These are phyloP conservation scores for Kwoniella europaea DNA, from an alignment of 768 basidiomycete species.

Conservation along the genomic window DNA sequence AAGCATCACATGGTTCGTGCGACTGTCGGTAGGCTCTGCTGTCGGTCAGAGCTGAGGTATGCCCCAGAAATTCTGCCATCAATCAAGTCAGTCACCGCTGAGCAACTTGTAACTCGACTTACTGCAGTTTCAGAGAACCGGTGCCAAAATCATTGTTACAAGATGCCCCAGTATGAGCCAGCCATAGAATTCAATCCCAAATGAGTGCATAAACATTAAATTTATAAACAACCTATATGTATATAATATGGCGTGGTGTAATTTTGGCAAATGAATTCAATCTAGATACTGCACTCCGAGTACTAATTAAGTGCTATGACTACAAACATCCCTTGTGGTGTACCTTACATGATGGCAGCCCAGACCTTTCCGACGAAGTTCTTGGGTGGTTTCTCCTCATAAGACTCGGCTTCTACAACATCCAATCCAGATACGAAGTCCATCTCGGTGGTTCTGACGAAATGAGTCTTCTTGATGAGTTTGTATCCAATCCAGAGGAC, in stretches of 20 bases:
- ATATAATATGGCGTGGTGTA: conserved; percentile 1
- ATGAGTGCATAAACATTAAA: conserved; percentile 7
- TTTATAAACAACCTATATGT: conserved; percentile 9
- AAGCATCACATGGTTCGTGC: too few relatives aligned
- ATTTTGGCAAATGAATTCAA: neutral
- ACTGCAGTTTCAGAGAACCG: too few relatives aligned
- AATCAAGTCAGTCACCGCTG: too few relatives aligned
- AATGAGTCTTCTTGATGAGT: conserved; percentile 63
- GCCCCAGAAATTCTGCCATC: too few relatives aligned
- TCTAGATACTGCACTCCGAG: neutral
- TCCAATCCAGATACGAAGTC: conserved; percentile 77
- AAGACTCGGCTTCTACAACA: conserved; percentile 69
- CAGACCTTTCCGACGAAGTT: conserved; percentile 75
- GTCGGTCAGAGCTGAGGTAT: too few relatives aligned
- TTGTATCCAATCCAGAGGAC: conserved; percentile 70
- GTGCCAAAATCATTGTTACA: too few relatives aligned
- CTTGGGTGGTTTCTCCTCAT: conserved; percentile 68
- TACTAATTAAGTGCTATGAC: neutral
- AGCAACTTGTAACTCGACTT: too few relatives aligned
- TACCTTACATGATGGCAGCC: conserved; percentile 69
- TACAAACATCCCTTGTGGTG: neutral
- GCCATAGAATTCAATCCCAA: neutral
- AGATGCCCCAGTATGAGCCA: neutral
- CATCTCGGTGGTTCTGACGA: conserved; percentile 70
- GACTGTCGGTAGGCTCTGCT: too few relatives aligned